Base-by-base conservation (phyloP, 441 rosid species). In the Populus trichocarpa region DNA sequence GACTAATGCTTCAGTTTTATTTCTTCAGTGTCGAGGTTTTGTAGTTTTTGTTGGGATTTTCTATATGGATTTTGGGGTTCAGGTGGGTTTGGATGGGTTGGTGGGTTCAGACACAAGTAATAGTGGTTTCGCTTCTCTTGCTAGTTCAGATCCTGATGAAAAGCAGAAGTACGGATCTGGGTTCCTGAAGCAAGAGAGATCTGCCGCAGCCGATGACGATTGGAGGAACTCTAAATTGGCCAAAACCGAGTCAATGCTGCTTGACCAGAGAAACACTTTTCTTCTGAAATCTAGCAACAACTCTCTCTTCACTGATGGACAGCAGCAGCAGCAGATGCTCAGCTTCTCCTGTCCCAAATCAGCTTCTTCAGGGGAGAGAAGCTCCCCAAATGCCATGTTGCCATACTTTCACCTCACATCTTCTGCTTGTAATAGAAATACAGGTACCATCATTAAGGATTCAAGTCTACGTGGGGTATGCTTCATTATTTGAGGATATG, bases 291-390 rank as follows among this genome's bases (percentile, higher is more conserved):
- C 92, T 79, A 85, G 81, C 75, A 23, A 73, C 72, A 65, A 78
- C 42, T 67, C 85, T 74, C 83, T 82, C 72, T 28, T 4, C 28
- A 65, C 84, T 82, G 89, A 83, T 35, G 85, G 81, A 61, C 88
- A 84, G 46, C 87, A 85, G 26, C 90, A 83, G 70, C 91, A 88
- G 74, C 91, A 88, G 75, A 90, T 91, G 93, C 89, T 90, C 66
- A 88, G 91, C 83, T 93, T 91, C 84, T 86, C 96, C 76, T 82
- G 81, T 72, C 89, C 95, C 70, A 90, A 93, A 85, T 77, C 92
- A 81, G 70, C 80, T 70, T 59, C 78, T 16, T 70, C 83, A 3
- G 36, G 22, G 2, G 83, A 79, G 63, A 81, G 53, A 57, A 72
- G 35, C 74, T 50, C 84, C 75, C 87, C 72, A 40, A 80, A 80